Evolutionary conservation across 441 rosid genomes (phyloP).

Genomic region (Macaranga tanarius): DNA sequence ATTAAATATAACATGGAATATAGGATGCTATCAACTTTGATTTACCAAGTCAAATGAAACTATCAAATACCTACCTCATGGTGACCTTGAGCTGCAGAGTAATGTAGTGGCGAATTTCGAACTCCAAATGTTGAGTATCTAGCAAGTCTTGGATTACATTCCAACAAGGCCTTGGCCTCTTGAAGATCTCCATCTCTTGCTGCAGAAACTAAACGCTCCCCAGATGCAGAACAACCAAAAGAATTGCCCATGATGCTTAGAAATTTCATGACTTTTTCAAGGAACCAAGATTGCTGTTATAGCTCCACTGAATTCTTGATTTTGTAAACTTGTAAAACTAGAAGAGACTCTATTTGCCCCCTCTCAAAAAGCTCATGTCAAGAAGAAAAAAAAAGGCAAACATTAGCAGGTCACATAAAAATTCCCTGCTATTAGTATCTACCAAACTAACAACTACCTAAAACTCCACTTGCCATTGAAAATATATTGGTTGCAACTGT

Average conservation of each 20-base stretch:
- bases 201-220: constrained; percentile 92
- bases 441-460: constrained; percentile 37
- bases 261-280: constrained; percentile 54
- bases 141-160: constrained; percentile 88
- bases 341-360: neutral
- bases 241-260: constrained; percentile 87
- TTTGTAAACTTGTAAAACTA: neutral
- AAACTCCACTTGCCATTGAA: constrained; percentile 11
- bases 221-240: constrained; percentile 95
- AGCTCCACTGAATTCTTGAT: constrained; percentile 18
- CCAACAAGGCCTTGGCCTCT: constrained; percentile 89
- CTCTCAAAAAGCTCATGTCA: neutral
- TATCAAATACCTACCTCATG: constrained; percentile 87
- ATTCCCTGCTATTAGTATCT: constrained; percentile 7
- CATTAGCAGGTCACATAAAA: neutral
- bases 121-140: constrained; percentile 93
- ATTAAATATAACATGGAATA: neutral
- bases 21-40: constrained; percentile 2
- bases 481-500: constrained; percentile 39
- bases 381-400: neutral
- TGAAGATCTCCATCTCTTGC: constrained; percentile 96
- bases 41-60: neutral
- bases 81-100: constrained; percentile 98
- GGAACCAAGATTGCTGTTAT: neutral
- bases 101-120: constrained; percentile 92